phyloP scores from a whole-genome alignment of 805 yeast species.

The Saturnispora ahearnii region DNA sequence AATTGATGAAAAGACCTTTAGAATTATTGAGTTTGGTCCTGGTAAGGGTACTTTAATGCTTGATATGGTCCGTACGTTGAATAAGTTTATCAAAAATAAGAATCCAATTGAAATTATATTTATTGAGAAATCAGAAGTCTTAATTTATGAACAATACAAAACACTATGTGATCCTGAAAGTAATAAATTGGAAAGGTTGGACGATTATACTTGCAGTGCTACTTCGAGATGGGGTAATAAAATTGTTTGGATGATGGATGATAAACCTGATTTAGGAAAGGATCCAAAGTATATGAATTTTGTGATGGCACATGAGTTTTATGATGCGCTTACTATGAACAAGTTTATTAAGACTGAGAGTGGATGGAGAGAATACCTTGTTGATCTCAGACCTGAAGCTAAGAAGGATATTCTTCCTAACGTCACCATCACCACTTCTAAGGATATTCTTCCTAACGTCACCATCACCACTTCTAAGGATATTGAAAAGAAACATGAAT shows the following conservation, averaged over 20 bases:
- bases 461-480: conserved; percentile 13
- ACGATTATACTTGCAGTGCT: conserved; percentile 31
- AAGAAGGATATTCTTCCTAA: conserved; percentile 14
- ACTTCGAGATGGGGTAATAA: conserved; percentile 42
- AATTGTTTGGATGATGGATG: conserved; percentile 47
- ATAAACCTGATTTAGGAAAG: conserved; percentile 38
- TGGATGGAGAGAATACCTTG: conserved; percentile 76
- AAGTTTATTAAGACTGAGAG: conserved; percentile 50
- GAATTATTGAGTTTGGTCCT: conserved; percentile 74
- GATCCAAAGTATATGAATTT: conserved; percentile 38
- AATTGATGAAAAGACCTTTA: conserved; percentile 28
- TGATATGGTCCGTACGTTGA: conserved; percentile 47
- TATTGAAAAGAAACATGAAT: conserved; percentile 9
- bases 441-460: conserved; percentile 15
- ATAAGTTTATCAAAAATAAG: conserved; percentile 29
- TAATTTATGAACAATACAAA: conserved; percentile 48
- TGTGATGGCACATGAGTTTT: conserved; percentile 76
- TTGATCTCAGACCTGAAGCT: conserved; percentile 37
- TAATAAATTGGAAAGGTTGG: conserved; percentile 15
- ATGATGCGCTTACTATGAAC: conserved; percentile 77
- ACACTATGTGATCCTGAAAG: conserved; percentile 33
- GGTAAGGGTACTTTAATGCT: conserved; percentile 74
- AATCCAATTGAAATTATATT: conserved; percentile 39
- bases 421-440: conserved; percentile 15
- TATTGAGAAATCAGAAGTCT: conserved; percentile 64